Conservation (phyloP, 2,329 filamentous ascomycete species). For the Juglanconis oblonga region DNA sequence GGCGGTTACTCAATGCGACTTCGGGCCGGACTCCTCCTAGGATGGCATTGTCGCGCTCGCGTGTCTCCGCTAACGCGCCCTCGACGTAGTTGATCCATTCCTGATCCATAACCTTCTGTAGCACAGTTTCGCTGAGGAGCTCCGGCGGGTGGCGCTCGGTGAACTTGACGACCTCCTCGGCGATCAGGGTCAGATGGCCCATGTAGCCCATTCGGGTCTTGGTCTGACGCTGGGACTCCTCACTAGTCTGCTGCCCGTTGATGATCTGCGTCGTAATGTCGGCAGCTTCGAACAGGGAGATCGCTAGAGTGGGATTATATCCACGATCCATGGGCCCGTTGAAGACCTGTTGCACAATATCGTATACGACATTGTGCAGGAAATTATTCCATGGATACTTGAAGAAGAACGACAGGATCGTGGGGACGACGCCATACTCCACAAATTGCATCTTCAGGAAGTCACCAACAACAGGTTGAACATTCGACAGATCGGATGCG, state of each 20-base stretch:
- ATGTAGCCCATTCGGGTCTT: constrained; percentile 97
- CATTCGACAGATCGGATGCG: constrained; percentile 14
- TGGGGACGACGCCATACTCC: constrained; percentile 88
- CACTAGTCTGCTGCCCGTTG: constrained; percentile 81
- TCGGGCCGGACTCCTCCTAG: constrained; percentile 92
- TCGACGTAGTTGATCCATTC: constrained; percentile 96
- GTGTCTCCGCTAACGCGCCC: constrained; percentile 84
- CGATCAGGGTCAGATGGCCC: constrained; percentile 95
- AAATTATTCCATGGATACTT: constrained; percentile 99
- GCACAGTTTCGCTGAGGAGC: constrained; percentile 75
- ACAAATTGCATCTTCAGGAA: constrained; percentile 96
- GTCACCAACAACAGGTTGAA: constrained; percentile 82
- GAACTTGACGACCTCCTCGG: constrained; percentile 98
- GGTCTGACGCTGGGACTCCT: constrained; percentile 76
- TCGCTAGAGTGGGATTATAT: constrained; percentile 83
- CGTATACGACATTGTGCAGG: constrained; percentile 97
- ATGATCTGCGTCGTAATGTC: constrained; percentile 90
- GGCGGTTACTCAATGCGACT: constrained; percentile 77
- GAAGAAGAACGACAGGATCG: constrained; percentile 97
- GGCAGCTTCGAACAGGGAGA: constrained; percentile 89
- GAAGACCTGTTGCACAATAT: constrained; percentile 98
- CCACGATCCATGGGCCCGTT: constrained; percentile 97
- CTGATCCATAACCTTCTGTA: constrained; percentile 84
- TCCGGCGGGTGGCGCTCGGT: constrained; percentile 91
- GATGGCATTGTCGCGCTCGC: constrained; percentile 97